Percentiles rank a stretch among this genome's conserved stretches.
Conservation (phyloP, 1,139 yeast genomes). For the Suhomyces chickasaworum region DNA sequence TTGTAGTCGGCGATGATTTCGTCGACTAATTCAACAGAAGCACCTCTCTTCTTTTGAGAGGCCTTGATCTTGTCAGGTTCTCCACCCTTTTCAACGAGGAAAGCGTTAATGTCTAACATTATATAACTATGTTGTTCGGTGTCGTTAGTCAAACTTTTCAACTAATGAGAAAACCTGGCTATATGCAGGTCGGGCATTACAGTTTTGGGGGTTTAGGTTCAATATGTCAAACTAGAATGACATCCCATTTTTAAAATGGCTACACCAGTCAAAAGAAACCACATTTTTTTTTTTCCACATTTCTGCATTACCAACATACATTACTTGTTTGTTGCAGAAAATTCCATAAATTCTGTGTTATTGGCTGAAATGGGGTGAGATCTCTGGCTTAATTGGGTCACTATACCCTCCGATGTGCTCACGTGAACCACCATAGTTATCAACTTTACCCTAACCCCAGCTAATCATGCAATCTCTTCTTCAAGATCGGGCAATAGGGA, state of each 20-base stretch:
- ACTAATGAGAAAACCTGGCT: constrained; percentile 2
- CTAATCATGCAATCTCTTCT: constrained; percentile 41
- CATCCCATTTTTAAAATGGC: no score
- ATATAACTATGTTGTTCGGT: constrained; percentile 1
- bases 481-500: constrained; percentile 35
- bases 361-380: no score
- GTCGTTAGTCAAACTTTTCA: constrained; percentile 10
- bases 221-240: background rate
- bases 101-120: constrained; percentile 91
- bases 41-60: constrained; percentile 95
- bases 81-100: constrained; percentile 95
- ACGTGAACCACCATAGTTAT: background rate
- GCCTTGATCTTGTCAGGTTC: constrained; percentile 84
- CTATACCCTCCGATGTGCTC: no score
- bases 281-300: background rate
- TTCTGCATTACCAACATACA: no score
- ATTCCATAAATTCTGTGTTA: no score
- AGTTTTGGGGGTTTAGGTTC: background rate
- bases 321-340: no score
- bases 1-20: constrained; percentile 90
- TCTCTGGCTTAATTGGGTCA: no score
- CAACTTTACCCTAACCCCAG: no score
- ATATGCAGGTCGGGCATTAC: constrained; percentile 8
- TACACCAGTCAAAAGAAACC: no score
- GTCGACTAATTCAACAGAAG: constrained; percentile 89